Percentiles rank a stretch among this genome's conserved stretches.
phyloP scores from a whole-genome alignment of 129 eudicot species.

The Pseudognaphalium luteoalbum region DNA sequence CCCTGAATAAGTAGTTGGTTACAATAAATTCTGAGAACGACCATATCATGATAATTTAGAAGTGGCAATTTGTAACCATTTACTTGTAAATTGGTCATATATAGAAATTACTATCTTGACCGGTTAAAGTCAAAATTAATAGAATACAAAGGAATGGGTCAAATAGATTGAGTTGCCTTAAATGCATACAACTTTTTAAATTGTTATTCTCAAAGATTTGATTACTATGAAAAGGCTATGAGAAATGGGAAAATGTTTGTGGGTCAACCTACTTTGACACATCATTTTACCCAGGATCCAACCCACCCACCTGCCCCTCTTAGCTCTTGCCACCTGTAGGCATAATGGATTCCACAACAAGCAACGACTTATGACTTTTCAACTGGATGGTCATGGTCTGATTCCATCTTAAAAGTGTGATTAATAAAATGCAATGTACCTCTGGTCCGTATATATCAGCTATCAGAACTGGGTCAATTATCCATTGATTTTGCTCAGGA shows the following conservation, averaged over 20 bases:
- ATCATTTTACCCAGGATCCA: background rate
- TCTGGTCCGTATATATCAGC: constrained; percentile 81
- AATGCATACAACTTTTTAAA: background rate
- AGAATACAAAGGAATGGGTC: background rate
- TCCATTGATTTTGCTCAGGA: constrained; percentile 75
- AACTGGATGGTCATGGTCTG: background rate
- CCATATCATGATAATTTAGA: background rate
- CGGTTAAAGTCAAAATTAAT: background rate
- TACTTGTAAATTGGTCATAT: background rate
- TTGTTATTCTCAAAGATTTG: background rate
- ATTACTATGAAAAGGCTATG: background rate
- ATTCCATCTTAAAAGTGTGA: too few relatives aligned
- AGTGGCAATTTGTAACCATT: background rate
- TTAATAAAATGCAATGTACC: constrained; percentile 39
- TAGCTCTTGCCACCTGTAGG: background rate
- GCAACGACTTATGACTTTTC: background rate
- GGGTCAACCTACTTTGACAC: background rate
- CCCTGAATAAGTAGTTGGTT: constrained; percentile 50
- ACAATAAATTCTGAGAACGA: background rate
- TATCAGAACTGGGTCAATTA: constrained; percentile 79
- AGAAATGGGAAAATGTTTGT: background rate
- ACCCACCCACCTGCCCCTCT: background rate
- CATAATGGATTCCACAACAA: background rate
- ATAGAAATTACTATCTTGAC: too few relatives aligned
- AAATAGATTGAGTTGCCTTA: background rate